These are phyloP conservation scores for Phylloporus sp. DNA, from an alignment of 1,284 basidiomycete species.

Conservation along the genomic window DNA sequence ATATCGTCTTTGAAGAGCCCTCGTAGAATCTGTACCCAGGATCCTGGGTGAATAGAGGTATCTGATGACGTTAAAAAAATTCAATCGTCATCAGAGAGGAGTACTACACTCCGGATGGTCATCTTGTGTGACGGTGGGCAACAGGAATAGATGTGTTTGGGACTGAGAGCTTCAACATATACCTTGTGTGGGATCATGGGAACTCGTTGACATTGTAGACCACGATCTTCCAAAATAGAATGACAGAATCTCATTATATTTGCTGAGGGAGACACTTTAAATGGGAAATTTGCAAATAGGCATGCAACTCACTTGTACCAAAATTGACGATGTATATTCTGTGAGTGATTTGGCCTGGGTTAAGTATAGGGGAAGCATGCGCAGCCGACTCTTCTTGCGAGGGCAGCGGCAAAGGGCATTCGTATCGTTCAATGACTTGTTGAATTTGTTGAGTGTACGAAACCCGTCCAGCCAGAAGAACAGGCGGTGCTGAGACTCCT, in stretches of 20 bases:
- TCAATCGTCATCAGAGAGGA: not conserved
- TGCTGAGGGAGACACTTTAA: not conserved
- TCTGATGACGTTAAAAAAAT: not conserved
- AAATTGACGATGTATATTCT: not conserved
- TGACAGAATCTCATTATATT: not conserved
- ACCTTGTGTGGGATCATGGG: not conserved
- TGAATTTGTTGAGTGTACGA: not conserved
- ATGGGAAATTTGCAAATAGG: not conserved
- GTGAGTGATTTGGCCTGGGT: not conserved
- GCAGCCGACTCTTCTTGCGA: too few species aligned
- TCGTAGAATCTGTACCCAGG: not conserved
- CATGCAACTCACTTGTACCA: not conserved
- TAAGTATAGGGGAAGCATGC: too few species aligned
- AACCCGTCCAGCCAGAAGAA: not conserved
- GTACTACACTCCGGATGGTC: not conserved
- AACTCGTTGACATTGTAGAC: not conserved
- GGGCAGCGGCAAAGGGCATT: not conserved
- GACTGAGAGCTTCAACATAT: not conserved
- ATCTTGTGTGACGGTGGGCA: not conserved
- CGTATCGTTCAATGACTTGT: not conserved
- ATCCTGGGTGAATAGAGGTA: not conserved
- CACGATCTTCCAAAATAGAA: too few species aligned
- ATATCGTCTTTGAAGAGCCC: not conserved
- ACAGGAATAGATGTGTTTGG: not conserved
- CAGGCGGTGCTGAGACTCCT: not conserved